phyloP scores from a whole-genome alignment of 2,329 filamentous ascomycete species.

The Neofusicoccum cordaticola region DNA sequence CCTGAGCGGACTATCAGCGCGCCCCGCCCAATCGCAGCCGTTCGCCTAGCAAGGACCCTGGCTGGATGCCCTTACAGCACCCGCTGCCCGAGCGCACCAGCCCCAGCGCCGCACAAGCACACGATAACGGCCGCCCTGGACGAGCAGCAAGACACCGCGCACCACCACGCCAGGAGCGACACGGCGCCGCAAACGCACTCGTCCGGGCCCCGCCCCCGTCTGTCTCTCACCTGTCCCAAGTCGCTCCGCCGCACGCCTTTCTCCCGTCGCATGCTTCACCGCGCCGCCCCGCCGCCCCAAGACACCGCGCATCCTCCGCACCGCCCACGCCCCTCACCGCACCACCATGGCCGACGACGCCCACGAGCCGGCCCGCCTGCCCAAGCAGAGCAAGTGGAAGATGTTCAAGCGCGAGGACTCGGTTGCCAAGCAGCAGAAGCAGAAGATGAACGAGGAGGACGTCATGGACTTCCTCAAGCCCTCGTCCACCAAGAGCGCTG shows the following conservation, averaged over 20 bases:
- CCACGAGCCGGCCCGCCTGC: conserved; percentile 31
- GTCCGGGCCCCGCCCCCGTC: conserved; percentile 1
- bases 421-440: conserved; percentile 28
- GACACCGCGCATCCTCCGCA: conserved; percentile 11
- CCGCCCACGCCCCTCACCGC: conserved; percentile 8
- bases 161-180: conserved; percentile 16
- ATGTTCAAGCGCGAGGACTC: conserved; percentile 44
- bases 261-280: conserved; percentile 6
- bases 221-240: neutral
- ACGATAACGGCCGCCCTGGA: conserved; percentile 17
- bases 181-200: conserved; percentile 8
- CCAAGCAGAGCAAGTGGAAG: conserved; percentile 50
- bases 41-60: conserved; percentile 12
- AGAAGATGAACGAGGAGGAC: conserved; percentile 41
- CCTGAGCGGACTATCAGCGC: conserved; percentile 2
- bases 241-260: neutral
- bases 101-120: neutral
- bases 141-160: conserved; percentile 4
- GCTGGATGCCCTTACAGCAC: conserved; percentile 5
- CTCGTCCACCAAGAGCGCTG: conserved; percentile 40
- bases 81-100: conserved; percentile 1
- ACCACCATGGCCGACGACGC: conserved; percentile 31
- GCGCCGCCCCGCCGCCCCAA: conserved; percentile 3
- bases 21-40: conserved; percentile 10
- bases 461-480: conserved; percentile 59